These are phyloP conservation scores for Malus sieversii DNA, from an alignment of 306 rosid genomes.

Conservation along the genomic window DNA sequence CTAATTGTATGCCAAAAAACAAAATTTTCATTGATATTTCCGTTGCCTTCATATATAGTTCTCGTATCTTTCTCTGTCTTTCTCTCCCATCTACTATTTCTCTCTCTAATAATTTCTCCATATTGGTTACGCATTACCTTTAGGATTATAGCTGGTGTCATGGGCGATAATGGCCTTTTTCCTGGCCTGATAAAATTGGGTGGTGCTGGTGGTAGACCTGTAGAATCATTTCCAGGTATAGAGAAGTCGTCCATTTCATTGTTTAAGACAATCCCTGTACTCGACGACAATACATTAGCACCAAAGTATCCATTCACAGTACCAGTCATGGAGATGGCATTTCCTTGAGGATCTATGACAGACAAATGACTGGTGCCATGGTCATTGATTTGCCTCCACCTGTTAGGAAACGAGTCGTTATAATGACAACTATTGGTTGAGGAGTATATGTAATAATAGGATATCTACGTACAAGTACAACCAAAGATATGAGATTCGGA, in stretches of 20 bases:
- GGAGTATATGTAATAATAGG: no score
- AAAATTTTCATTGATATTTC: no score
- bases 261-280: slow-evolving; percentile 79
- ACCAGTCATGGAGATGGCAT: slow-evolving; percentile 46
- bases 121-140: slow-evolving; percentile 34
- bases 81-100: background rate
- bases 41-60: background rate
- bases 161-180: slow-evolving; percentile 76
- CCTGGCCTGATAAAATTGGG: slow-evolving; percentile 71
- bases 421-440: no score
- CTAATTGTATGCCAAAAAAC: no score
- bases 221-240: slow-evolving; percentile 42
- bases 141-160: slow-evolving; percentile 72
- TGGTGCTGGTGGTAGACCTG: slow-evolving; percentile 60
- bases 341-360: no score
- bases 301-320: slow-evolving; percentile 72
- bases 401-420: no score
- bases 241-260: slow-evolving; percentile 93
- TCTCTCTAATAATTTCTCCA: background rate
- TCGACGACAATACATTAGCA: slow-evolving; percentile 50
- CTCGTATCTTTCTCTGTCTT: background rate
- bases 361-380: no score
- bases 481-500: no score
- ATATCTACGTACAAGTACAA: no score
- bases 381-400: no score